phyloP scores from a whole-genome alignment of 306 rosid species.

The Trifolium repens region DNA sequence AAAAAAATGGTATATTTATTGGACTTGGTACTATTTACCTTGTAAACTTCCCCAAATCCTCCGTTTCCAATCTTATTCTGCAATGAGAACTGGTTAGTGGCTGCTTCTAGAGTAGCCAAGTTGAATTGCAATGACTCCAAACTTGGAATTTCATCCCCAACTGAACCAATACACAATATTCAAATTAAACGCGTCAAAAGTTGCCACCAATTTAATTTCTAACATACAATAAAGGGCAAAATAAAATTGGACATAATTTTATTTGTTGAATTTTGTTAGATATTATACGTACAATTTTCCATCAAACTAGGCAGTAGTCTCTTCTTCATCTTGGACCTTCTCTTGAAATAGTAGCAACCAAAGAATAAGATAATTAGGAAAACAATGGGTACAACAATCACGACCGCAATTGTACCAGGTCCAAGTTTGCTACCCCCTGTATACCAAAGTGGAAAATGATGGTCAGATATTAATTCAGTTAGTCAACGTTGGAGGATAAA shows the following conservation, averaged over 20 bases:
- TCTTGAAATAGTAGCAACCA: slow-evolving; percentile 1
- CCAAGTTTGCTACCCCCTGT: neutral
- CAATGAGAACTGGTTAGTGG: neutral
- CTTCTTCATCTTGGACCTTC: neutral
- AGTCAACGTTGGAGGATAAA: neutral
- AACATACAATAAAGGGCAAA: neutral
- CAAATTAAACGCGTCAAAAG: neutral
- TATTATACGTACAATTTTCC: neutral
- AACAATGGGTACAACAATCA: neutral
- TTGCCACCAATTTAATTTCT: too few species aligned
- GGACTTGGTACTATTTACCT: neutral
- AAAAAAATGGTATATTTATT: neutral
- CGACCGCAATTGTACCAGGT: neutral
- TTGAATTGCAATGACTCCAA: slow-evolving; percentile 17
- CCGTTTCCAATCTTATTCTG: slow-evolving; percentile 5
- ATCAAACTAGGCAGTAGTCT: neutral
- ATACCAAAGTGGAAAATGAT: neutral
- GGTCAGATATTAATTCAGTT: neutral
- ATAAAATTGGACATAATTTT: neutral
- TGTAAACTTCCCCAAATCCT: slow-evolving; percentile 15
- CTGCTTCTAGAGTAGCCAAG: neutral
- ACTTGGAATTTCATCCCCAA: neutral
- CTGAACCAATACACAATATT: neutral
- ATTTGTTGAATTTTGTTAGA: too few species aligned
- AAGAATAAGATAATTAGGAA: neutral